A percentile compares a stretch with the other conserved stretches of the same genome.
Conservation (phyloP, 257 asterid genomes). For the Leonotis leonurus region DNA sequence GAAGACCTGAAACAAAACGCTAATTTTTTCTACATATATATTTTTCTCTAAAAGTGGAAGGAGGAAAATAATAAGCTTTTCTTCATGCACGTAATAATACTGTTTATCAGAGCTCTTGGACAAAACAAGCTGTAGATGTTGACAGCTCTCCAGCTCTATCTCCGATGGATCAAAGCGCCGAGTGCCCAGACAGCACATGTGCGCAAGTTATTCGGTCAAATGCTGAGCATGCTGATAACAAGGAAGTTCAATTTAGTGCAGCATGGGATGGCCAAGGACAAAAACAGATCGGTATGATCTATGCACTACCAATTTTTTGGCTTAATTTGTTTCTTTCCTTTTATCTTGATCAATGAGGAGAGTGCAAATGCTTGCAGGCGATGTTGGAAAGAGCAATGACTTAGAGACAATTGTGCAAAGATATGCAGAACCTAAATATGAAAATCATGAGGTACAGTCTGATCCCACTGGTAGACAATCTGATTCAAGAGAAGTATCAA, state of each 20-base stretch:
- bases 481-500: conserved; percentile 36
- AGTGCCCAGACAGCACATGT: conserved; percentile 48
- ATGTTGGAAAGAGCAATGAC: conserved; percentile 29
- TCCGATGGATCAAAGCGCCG: conserved; percentile 45
- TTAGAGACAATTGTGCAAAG: conserved; percentile 22
- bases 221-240: conserved; percentile 39
- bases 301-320: conserved; percentile 1
- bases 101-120: conserved; percentile 70
- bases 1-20: too few relatives aligned
- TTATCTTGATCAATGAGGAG: conserved; percentile 16
- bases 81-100: background rate
- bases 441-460: conserved; percentile 30
- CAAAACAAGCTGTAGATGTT: conserved; percentile 61
- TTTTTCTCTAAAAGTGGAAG: too few relatives aligned
- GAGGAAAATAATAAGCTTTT: conserved; percentile 10
- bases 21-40: too few relatives aligned
- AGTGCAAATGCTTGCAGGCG: conserved; percentile 25
- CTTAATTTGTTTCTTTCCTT: conserved; percentile 6
- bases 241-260: conserved; percentile 25
- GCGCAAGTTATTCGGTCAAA: conserved; percentile 58
- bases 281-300: conserved; percentile 36
- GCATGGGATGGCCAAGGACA: conserved; percentile 36
- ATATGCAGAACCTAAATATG: conserved; percentile 34
- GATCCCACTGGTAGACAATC: conserved; percentile 30
- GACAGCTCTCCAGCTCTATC: conserved; percentile 51